A percentile compares a stretch with the other conserved stretches of the same genome.
phyloP scores from a whole-genome alignment of 2,329 filamentous ascomycete species.

The Botrytis hyacinthi region DNA sequence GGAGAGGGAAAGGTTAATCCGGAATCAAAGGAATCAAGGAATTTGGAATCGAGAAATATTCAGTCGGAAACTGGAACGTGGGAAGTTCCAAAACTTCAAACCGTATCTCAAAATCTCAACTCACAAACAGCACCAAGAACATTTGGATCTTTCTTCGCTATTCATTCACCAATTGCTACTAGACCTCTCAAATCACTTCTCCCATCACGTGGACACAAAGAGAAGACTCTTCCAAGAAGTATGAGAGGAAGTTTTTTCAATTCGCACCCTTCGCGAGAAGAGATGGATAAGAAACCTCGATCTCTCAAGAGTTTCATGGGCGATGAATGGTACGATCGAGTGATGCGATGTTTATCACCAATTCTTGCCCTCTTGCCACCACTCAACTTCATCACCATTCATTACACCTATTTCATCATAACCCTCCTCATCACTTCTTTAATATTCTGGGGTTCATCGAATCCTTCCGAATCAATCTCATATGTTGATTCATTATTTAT shows the following conservation, averaged over 20 bases:
- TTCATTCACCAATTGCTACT: background rate
- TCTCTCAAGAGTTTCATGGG: constrained; percentile 13
- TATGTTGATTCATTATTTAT: constrained; percentile 68
- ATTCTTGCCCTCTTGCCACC: constrained; percentile 25
- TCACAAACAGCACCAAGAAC: constrained; percentile 1
- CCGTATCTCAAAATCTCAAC: background rate
- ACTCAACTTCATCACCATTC: constrained; percentile 62
- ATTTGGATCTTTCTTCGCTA: background rate
- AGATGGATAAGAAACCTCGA: background rate
- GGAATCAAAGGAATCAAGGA: background rate
- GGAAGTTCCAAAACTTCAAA: background rate
- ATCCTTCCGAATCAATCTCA: constrained; percentile 49
- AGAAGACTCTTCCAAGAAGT: background rate
- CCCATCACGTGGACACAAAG: background rate
- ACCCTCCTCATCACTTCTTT: constrained; percentile 54
- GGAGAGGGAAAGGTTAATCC: background rate
- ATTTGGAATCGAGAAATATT: background rate
- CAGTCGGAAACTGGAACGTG: background rate
- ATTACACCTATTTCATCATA: constrained; percentile 64
- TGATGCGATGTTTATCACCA: background rate
- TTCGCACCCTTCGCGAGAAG: background rate
- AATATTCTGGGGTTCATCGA: constrained; percentile 60
- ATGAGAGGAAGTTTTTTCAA: background rate
- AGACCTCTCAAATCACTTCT: background rate
- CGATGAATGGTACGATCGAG: background rate